phyloP scores from a whole-genome alignment of 2,329 filamentous ascomycete genomes.

The Pseudonectria foliicola region DNA sequence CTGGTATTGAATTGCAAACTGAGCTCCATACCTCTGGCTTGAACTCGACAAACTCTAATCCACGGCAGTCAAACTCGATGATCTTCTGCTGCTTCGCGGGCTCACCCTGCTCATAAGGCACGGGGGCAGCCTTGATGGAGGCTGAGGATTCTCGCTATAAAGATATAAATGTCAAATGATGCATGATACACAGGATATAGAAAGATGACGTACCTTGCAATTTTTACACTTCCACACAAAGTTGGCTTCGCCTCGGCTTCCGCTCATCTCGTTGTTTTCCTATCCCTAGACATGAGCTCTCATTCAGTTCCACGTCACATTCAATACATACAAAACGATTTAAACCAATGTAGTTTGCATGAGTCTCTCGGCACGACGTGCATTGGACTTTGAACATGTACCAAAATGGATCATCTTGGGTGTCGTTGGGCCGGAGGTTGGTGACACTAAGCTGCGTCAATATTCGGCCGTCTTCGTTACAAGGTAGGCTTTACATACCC shows the following conservation, averaged over 20 bases:
- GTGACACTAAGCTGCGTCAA: constrained; percentile 60
- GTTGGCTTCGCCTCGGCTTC: constrained; percentile 91
- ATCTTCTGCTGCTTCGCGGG: constrained; percentile 72
- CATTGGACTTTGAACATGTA: constrained; percentile 98
- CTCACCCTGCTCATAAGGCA: constrained; percentile 62
- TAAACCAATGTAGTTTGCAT: constrained; percentile 79
- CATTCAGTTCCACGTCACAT: not conserved
- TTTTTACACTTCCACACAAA: constrained; percentile 99
- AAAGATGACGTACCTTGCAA: constrained; percentile 63
- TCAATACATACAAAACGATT: constrained; percentile 69
- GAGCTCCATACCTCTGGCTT: constrained; percentile 63
- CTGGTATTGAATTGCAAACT: no score
- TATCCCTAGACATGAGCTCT: constrained; percentile 27
- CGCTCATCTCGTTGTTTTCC: constrained; percentile 87
- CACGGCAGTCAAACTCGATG: constrained; percentile 87
- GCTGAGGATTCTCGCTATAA: constrained; percentile 74
- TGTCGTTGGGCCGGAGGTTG: constrained; percentile 79
- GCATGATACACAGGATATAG: not conserved
- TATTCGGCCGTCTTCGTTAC: constrained; percentile 4
- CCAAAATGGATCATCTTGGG: constrained; percentile 75
- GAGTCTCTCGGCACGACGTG: constrained; percentile 89
- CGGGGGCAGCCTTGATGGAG: constrained; percentile 68
- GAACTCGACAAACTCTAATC: constrained; percentile 87
- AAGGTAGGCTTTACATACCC: constrained; percentile 44
- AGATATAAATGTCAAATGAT: constrained; percentile 1